Base-by-base conservation (phyloP, 129 eudicot species). In the Arctium minus region DNA sequence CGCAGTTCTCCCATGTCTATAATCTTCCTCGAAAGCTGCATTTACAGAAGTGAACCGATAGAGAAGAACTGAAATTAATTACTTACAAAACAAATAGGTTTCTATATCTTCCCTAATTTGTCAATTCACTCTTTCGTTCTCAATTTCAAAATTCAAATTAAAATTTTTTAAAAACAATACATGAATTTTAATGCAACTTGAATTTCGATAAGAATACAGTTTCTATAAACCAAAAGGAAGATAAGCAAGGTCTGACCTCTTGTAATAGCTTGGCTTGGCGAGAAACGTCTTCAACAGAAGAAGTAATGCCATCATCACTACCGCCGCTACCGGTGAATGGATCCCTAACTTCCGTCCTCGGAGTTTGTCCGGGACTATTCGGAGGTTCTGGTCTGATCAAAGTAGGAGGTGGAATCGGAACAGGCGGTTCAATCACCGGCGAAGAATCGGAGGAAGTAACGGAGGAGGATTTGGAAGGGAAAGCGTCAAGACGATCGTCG, bases 221-320 rank as follows among this genome's bases (percentile, higher is more conserved):
- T 77, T 35, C 30, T 3, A 56, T 3, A 35, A 75, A 60, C 5
- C 27, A 77, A 50, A 31, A 32, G 71, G 44, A 53, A 60, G 67
- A 56, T 18, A 53, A 76, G 8, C 22, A 56, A 30, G 22, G 38
- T 48, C 73, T 29, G 3, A 91, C 98, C 97, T 90, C 97, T 83
- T 88, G 90, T 78, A 82, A 80, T 70, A 93, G 88, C 91, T 87
- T 93, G 80, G 98, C 88, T 74, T 91, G 94, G 46, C 91, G 87
- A 79, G 94, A 85, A 79, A 82, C 68, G 48, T 89, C 90, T 42
- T 90, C 93, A 6, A 88, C 86, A 4, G 86, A 80, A 4, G 86
- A 80, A 32, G 67, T 86, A 8, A 85, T 31, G 13, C 86, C 82
- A 76, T 84, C 35, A 1, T 79, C 88, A 42, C 85, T 81, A 18